Percentiles rank a stretch among this genome's conserved stretches.
phyloP scores from a whole-genome alignment of 2,329 filamentous ascomycete species.

The Alternaria incomplexa region DNA sequence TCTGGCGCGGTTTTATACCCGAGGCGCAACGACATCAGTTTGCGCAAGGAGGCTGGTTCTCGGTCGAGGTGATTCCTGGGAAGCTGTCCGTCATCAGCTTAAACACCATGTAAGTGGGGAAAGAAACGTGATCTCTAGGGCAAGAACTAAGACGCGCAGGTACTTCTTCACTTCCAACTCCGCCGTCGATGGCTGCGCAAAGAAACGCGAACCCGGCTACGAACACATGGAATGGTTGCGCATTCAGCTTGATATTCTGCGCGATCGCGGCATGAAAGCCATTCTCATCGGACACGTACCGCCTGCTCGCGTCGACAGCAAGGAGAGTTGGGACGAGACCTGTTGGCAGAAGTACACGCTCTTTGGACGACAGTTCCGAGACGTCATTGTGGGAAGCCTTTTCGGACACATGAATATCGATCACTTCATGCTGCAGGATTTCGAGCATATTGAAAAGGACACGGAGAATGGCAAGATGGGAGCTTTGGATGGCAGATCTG shows the following conservation, averaged over 20 bases:
- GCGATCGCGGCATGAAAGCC: conserved; percentile 86
- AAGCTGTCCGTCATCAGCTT: conserved; percentile 89
- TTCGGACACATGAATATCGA: conserved; percentile 99
- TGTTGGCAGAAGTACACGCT: conserved; percentile 98
- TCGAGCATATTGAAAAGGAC: conserved; percentile 72
- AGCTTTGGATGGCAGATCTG: conserved; percentile 19
- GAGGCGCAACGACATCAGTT: conserved; percentile 92
- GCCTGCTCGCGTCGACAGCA: conserved; percentile 82
- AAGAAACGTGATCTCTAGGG: not conserved
- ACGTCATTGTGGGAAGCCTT: conserved; percentile 78
- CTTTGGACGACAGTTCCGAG: conserved; percentile 88
- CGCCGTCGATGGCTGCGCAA: conserved; percentile 87
- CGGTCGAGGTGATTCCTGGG: conserved; percentile 85
- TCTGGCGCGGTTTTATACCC: conserved; percentile 89
- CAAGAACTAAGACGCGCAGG: conserved; percentile 24
- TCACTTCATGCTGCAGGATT: conserved; percentile 93
- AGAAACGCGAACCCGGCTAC: conserved; percentile 82
- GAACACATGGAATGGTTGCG: conserved; percentile 96
- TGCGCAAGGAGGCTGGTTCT: conserved; percentile 92
- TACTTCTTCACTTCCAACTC: conserved; percentile 95
- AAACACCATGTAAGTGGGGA: conserved; percentile 72
- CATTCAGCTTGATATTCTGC: conserved; percentile 82
- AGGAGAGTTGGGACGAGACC: conserved; percentile 91
- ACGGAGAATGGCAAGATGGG: conserved; percentile 53
- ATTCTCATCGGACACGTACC: conserved; percentile 95